These are phyloP conservation scores for Rhodotorula sp. DNA, from an alignment of 1,284 basidiomycete species.

Conservation along the genomic window DNA sequence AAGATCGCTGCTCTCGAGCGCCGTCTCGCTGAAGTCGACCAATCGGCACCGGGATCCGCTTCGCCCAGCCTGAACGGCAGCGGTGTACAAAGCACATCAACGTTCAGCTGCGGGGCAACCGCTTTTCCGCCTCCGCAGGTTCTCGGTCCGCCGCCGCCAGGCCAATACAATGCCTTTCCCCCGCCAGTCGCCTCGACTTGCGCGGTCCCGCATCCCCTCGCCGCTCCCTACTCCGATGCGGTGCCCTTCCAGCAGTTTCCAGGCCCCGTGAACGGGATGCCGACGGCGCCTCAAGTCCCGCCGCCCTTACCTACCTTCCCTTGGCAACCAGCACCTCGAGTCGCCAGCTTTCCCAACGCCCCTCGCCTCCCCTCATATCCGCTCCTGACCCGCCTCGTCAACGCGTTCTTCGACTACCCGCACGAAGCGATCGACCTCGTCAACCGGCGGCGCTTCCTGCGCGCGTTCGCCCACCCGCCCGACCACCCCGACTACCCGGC, in stretches of 20 bases:
- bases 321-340: not conserved
- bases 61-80: too few relatives aligned
- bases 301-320: not conserved
- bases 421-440: slow-evolving; percentile 50
- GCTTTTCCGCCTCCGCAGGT: not conserved
- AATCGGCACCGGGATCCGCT: too few relatives aligned
- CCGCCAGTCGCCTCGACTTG: not conserved
- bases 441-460: slow-evolving; percentile 66
- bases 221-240: not conserved
- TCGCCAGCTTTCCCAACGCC: not conserved
- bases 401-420: slow-evolving; percentile 35
- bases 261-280: not conserved
- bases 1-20: slow-evolving; percentile 14
- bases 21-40: not conserved
- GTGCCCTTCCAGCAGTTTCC: not conserved
- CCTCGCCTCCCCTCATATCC: slow-evolving; percentile 9
- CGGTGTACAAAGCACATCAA: not conserved
- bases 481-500: slow-evolving; percentile 75
- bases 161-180: not conserved
- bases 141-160: not conserved
- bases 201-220: not conserved
- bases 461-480: slow-evolving; percentile 69
- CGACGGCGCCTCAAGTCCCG: not conserved
- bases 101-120: not conserved
- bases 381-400: slow-evolving; percentile 29